Evolutionary conservation across 1,284 basidiomycete species (phyloP), one percentile per base, ranked within the genome.

Genomic region (Papiliotrema flavescens): DNA sequence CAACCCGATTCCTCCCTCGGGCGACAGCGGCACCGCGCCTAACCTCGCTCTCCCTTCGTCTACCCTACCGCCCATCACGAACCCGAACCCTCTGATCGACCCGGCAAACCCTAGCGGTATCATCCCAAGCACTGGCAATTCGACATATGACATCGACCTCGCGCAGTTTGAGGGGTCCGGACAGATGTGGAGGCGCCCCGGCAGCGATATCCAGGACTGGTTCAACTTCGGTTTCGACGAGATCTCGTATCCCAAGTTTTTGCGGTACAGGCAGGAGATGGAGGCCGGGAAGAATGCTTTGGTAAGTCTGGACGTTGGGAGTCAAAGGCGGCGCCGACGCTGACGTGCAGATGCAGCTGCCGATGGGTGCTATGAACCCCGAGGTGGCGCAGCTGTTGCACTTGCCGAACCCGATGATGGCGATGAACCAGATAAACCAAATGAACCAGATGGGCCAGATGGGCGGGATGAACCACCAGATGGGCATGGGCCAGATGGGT

Each of bases 171-270:
- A 87, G 22, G 88, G 90, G 54, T 95, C 65, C 2, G 74, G 74
- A 1, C 74, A 96, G 73, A 87, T 89, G 2, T 99, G 96, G 96
- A 81, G 95, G 55, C 79, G 87, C 52, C 89, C 94, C 9, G 96
- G 96, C 17, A 87, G 90, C 7, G 92, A 98, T 78, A 80, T 98
- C 54, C 89, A 89, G 64, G 95, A 98, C 78, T 99, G 91, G 87
- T 99, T 98, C 79, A 98, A 99, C 77, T 98, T 97, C 67, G 96
- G 96, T 0, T 98, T 98, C 71, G 95, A 98, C 74, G 96, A 99
- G 76, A 83, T 91, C 14, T 88, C 88, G 19, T 99, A 93, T 90
- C 88, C 90, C 64, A 85, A 87, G 44, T 99, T 94, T 74, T 88
- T 90, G 66, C 86, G 88, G 71, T 85, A 90, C 65, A 82, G 93